Base-by-base conservation (phyloP, 495 filamentous ascomycete species). In the Xylaria venustula region DNA sequence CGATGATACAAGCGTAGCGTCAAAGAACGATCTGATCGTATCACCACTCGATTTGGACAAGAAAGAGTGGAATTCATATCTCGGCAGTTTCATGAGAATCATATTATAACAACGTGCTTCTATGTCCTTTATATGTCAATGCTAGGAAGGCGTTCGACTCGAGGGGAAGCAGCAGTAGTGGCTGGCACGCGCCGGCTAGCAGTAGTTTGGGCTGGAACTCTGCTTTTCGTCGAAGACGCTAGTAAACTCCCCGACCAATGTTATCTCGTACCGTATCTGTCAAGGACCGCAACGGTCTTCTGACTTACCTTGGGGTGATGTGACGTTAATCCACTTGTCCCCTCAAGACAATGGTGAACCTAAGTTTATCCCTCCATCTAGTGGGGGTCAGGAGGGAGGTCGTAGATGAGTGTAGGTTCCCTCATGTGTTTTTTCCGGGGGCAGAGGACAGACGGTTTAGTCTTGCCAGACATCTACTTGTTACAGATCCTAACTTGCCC, bases 341-440 rank as follows among this genome's bases (percentile, higher is more conserved):
- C 53, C n/a, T 55, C 40, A 34, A n/a, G 23, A 26, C 40, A 15
- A 30, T 8, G 40, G 40, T 2, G 15, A 17, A 45, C n/a, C 2
- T n/a, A n/a, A n/a, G n/a, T 55, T 15, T 37, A 55, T 55, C 40
- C 7, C 20, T 45, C 40, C 7, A 3, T 45, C 26, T 11, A 15
- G 37, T 55, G 53, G 53, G 53, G 53, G 53, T 55, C 53, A 55
- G 22, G 25, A 54, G n/a, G n/a, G 15, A 25, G 9, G 17, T 55
- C 20, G 20, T 11, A 37, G 17, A 3, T 22, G 40, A n/a, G n/a
- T n/a, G n/a, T n/a, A n/a, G n/a, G n/a, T 34, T 34, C n/a, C 40
- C 40, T 11, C 36, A 19, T 54, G 36, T 22, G 36, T 28, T n/a
- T n/a, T 28, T 26, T 14, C 11, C 36, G 32, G 49, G 17, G 23